Percentiles rank a stretch among this genome's conserved stretches.
Evolutionary conservation across 768 basidiomycete genomes (phyloP).

Genomic region (Termitomyces sp.): DNA sequence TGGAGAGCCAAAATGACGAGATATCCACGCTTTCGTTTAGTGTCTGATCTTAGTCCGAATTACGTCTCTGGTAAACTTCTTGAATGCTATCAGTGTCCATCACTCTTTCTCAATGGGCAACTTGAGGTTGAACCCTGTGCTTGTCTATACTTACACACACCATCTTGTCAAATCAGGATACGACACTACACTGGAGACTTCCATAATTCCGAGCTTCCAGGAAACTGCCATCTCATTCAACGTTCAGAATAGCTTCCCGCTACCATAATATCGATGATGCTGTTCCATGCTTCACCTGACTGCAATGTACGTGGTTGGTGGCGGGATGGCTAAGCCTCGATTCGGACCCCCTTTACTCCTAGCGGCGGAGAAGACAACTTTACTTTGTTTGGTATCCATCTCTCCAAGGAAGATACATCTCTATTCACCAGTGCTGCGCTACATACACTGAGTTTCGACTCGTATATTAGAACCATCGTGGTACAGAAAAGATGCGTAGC

Average conservation of each 20-base stretch:
- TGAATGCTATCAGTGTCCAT: background rate
- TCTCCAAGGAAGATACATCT: conserved; percentile 2
- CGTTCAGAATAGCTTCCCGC: conserved; percentile 4
- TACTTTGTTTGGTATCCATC: background rate
- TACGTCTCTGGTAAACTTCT: conserved; percentile 2
- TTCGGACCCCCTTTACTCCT: conserved; percentile 2
- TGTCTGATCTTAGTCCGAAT: conserved; percentile 2
- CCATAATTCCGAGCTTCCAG: background rate
- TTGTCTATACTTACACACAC: background rate
- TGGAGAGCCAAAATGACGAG: conserved; percentile 5
- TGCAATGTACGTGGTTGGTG: background rate
- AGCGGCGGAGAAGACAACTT: conserved; percentile 2
- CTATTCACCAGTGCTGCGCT: background rate
- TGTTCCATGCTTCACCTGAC: background rate
- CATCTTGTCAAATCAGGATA: background rate
- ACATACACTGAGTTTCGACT: background rate
- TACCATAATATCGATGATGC: background rate
- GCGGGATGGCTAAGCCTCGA: conserved; percentile 1
- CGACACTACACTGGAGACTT: background rate
- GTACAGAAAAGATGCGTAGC: background rate
- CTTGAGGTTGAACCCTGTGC: background rate
- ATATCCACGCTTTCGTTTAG: background rate
- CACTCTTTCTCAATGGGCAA: background rate
- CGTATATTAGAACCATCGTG: background rate
- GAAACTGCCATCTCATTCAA: background rate